Evolutionary conservation across 1,284 basidiomycete species (phyloP).

Genomic region (Apiotrichum domesticum): DNA sequence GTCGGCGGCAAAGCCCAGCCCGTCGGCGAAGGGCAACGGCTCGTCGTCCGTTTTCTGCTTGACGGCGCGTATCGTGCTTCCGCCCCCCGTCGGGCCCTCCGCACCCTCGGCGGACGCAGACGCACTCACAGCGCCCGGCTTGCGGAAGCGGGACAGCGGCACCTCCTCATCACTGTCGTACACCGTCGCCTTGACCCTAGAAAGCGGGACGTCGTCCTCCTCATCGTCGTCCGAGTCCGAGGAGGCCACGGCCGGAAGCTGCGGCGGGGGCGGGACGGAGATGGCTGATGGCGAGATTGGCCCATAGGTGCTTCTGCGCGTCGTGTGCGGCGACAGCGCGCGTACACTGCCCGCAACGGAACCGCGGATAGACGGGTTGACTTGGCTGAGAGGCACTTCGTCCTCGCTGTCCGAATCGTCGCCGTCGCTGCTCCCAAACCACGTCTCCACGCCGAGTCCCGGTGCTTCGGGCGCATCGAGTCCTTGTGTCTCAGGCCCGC

Average conservation of each 20-base stretch:
- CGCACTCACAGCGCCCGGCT: background rate
- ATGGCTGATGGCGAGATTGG: constrained; percentile 4
- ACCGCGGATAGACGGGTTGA: background rate
- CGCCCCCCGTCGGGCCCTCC: background rate
- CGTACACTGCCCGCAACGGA: background rate
- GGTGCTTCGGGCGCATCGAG: background rate
- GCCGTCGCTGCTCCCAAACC: constrained; percentile 16
- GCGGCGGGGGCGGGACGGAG: background rate
- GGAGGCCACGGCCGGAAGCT: background rate
- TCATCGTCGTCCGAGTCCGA: constrained; percentile 12
- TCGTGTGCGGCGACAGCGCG: background rate
- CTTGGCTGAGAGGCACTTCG: background rate
- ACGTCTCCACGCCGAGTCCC: constrained; percentile 13
- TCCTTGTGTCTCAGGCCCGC: no score
- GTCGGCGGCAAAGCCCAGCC: background rate
- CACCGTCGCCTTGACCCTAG: constrained; percentile 16
- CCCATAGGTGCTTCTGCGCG: constrained; percentile 3
- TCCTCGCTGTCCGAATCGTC: constrained; percentile 5
- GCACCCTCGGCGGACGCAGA: background rate
- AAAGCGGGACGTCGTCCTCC: constrained; percentile 29
- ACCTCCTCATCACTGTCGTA: constrained; percentile 40
- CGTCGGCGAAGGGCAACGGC: background rate
- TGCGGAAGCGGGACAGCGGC: constrained; percentile 29
- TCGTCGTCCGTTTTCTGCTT: background rate
- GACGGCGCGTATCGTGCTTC: background rate